A percentile compares a stretch with the other conserved stretches of the same genome.
These are phyloP conservation scores for Gynandropsis gynandra DNA, from an alignment of 345 rosid genomes.

Conservation along the genomic window DNA sequence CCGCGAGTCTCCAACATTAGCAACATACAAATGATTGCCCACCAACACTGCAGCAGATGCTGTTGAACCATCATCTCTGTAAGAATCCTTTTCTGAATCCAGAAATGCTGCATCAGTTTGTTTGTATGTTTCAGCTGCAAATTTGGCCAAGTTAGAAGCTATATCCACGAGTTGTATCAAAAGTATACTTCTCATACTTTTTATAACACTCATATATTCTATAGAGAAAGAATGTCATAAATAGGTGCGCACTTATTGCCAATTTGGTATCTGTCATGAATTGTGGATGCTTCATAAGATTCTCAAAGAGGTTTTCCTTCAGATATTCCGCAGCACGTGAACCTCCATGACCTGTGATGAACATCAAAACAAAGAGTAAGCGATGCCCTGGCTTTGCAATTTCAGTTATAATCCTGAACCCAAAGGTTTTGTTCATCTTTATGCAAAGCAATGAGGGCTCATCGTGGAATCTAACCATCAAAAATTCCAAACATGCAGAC, in stretches of 20 bases:
- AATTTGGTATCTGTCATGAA: slow-evolving; percentile 67
- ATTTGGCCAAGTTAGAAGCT: slow-evolving; percentile 17
- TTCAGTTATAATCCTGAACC: too few species aligned
- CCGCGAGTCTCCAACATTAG: slow-evolving; percentile 98
- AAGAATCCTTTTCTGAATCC: slow-evolving; percentile 69
- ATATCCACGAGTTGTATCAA: slow-evolving; percentile 1
- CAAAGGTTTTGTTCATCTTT: neutral
- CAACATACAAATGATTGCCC: slow-evolving; percentile 88
- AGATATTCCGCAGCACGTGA: slow-evolving; percentile 95
- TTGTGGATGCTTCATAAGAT: slow-evolving; percentile 81
- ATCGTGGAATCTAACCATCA: slow-evolving; percentile 61
- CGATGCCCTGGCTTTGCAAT: too few species aligned
- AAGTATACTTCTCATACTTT: slow-evolving; percentile 19
- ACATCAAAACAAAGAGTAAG: slow-evolving; percentile 8
- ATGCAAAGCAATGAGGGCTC: neutral
- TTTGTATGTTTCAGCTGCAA: slow-evolving; percentile 81
- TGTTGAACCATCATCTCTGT: slow-evolving; percentile 95
- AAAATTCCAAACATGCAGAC: slow-evolving; percentile 96
- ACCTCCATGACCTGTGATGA: slow-evolving; percentile 91
- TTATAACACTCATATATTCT: slow-evolving; percentile 5
- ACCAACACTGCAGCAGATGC: slow-evolving; percentile 95
- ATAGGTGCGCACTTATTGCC: slow-evolving; percentile 63
- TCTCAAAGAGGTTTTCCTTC: slow-evolving; percentile 87
- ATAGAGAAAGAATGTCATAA: slow-evolving; percentile 8
- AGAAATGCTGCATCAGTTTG: slow-evolving; percentile 84